Evolutionary conservation across 768 basidiomycete genomes (phyloP).

Genomic region (Mycena crocata): DNA sequence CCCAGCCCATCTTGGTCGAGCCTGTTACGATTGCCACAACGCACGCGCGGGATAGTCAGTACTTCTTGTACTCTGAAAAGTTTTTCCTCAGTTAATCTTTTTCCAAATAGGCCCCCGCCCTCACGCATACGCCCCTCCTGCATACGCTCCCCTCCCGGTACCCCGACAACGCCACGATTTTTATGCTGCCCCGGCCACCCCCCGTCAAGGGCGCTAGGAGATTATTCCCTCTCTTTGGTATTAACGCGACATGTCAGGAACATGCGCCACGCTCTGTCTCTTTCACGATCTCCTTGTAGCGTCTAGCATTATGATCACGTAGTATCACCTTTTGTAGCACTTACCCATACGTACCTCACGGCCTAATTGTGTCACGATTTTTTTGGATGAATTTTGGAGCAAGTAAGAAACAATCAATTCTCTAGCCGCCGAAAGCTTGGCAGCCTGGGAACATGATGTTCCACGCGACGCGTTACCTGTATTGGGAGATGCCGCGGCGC

Average conservation of each 20-base stretch:
- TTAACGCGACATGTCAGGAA: constrained; percentile 33
- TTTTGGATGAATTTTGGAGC: constrained; percentile 7
- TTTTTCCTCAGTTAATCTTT: not conserved
- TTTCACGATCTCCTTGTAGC: constrained; percentile 31
- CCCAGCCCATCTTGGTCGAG: constrained; percentile 55
- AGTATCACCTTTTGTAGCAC: constrained; percentile 24
- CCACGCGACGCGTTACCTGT: not conserved
- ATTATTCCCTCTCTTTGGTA: constrained; percentile 14
- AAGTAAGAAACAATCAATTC: too few relatives aligned
- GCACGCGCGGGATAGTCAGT: constrained; percentile 50
- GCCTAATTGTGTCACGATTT: constrained; percentile 21
- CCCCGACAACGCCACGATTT: constrained; percentile 46
- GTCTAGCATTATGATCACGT: constrained; percentile 21
- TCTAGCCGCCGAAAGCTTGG: too few relatives aligned
- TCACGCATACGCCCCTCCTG: constrained; percentile 62
- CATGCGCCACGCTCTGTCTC: constrained; percentile 27
- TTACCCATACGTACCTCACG: constrained; percentile 19
- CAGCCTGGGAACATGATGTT: constrained; percentile 4
- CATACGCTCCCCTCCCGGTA: constrained; percentile 50
- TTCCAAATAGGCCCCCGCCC: constrained; percentile 54
- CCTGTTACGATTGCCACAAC: constrained; percentile 66
- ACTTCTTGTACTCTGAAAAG: not conserved
- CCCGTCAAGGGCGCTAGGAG: constrained; percentile 16
- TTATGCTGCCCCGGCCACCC: constrained; percentile 34
- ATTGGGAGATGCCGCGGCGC: not conserved